A percentile compares a stretch with the other conserved stretches of the same genome.
These are phyloP conservation scores for Penicillium sp. DNA, from an alignment of 2,329 filamentous ascomycete species.

Conservation along the genomic window DNA sequence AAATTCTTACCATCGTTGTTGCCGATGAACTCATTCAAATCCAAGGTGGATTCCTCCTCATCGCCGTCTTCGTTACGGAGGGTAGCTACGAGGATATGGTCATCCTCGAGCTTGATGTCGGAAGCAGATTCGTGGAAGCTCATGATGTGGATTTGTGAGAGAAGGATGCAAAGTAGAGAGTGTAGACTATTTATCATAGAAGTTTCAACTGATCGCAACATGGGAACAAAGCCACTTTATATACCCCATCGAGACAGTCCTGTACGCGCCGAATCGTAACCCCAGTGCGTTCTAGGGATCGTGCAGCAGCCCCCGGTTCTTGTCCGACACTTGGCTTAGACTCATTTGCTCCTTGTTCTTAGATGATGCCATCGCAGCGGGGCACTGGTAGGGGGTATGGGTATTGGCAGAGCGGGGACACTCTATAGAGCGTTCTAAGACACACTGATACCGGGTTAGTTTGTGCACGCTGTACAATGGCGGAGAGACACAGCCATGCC, in stretches of 20 bases:
- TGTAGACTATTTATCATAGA: not conserved
- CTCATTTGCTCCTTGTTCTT: constrained; percentile 16
- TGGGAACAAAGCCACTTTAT: constrained; percentile 2
- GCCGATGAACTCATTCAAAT: constrained; percentile 55
- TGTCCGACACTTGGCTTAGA: constrained; percentile 21
- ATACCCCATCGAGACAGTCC: constrained; percentile 1
- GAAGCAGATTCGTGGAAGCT: constrained; percentile 55
- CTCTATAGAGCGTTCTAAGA: not conserved
- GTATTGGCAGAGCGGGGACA: constrained; percentile 6
- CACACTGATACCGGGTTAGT: not conserved
- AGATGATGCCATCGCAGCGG: constrained; percentile 16
- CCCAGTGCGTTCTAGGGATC: not conserved
- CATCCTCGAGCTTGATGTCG: constrained; percentile 53
- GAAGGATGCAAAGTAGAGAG: not conserved
- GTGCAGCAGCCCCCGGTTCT: constrained; percentile 10
- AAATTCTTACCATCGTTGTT: constrained; percentile 51
- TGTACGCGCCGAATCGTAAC: not conserved
- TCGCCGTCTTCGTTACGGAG: constrained; percentile 49
- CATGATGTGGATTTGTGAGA: constrained; percentile 32
- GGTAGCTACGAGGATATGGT: constrained; percentile 51
- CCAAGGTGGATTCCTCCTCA: constrained; percentile 46
- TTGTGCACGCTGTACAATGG: not conserved
- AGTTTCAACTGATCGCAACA: not conserved
- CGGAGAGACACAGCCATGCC: not conserved
- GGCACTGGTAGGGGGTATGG: not conserved